Conservation (phyloP, 371 early-diverging fungal genomes). For the Batrachochytrium dendrobatidis region DNA sequence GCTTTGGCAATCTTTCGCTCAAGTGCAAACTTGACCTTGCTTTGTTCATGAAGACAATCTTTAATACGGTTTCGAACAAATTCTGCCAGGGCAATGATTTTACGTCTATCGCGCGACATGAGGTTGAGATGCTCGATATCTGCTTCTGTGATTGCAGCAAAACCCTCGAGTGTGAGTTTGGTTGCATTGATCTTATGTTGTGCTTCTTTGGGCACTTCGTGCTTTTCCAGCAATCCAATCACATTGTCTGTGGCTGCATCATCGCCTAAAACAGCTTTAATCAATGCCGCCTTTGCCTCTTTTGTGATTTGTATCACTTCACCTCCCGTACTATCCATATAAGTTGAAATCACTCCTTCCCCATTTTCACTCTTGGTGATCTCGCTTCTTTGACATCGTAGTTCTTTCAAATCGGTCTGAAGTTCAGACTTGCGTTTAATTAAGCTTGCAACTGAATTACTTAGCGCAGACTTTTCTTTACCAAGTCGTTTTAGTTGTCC, state of each 20-base stretch:
- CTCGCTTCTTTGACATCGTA: conserved; percentile 26
- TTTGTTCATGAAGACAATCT: conserved; percentile 38
- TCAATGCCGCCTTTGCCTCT: conserved; percentile 25
- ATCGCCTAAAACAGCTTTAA: conserved; percentile 32
- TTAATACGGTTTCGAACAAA: conserved; percentile 41
- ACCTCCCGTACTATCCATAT: conserved; percentile 28
- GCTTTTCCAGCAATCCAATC: conserved; percentile 27
- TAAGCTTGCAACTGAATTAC: conserved; percentile 17
- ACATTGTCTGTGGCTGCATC: conserved; percentile 21
- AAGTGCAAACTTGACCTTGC: conserved; percentile 37
- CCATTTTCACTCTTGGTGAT: conserved; percentile 21
- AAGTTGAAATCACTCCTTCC: conserved; percentile 13
- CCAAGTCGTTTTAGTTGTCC: conserved; percentile 18
- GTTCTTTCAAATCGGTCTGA: conserved; percentile 21
- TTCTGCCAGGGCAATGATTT: conserved; percentile 38
- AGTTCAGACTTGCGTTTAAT: conserved; percentile 24
- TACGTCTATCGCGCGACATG: conserved; percentile 33
- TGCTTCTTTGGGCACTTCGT: conserved; percentile 34
- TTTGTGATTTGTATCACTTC: conserved; percentile 27
- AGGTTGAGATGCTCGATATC: conserved; percentile 23
- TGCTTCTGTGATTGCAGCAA: conserved; percentile 31
- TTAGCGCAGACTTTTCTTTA: conserved; percentile 17
- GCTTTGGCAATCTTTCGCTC: conserved; percentile 38
- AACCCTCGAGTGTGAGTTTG: conserved; percentile 28
- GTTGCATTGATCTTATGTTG: conserved; percentile 22